These are phyloP conservation scores for Herpotrichia juniperi DNA, from an alignment of 2,329 filamentous ascomycete genomes.

Conservation along the genomic window DNA sequence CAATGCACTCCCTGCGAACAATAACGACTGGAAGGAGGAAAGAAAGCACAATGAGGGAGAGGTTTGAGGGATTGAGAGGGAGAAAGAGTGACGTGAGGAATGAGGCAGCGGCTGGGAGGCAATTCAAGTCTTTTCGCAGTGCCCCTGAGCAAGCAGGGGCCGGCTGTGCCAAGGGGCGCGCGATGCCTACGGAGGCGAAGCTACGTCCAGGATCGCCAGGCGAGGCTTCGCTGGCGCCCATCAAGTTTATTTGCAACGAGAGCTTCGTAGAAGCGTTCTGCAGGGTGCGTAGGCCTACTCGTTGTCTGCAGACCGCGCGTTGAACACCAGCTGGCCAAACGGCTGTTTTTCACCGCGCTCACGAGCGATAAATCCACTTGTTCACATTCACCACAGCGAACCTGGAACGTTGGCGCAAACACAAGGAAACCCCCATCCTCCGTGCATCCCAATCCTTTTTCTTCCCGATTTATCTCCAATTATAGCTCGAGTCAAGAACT, in stretches of 20 bases:
- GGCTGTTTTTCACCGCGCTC: background rate
- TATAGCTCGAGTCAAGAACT: no score
- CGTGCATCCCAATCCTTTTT: no score
- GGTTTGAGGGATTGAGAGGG: slow-evolving; percentile 30
- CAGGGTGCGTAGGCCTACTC: no score
- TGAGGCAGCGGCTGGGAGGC: slow-evolving; percentile 20
- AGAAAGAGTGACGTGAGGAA: slow-evolving; percentile 33
- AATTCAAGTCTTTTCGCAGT: slow-evolving; percentile 9
- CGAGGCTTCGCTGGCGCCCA: slow-evolving; percentile 1
- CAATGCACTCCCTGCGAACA: slow-evolving; percentile 16
- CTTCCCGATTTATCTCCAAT: no score
- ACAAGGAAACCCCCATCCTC: no score
- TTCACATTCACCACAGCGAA: background rate
- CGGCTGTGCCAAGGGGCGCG: background rate
- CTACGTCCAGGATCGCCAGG: slow-evolving; percentile 3
- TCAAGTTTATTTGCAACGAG: background rate
- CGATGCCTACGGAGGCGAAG: slow-evolving; percentile 1
- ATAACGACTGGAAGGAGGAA: slow-evolving; percentile 35
- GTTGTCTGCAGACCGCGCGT: background rate
- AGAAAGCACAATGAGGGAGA: slow-evolving; percentile 25
- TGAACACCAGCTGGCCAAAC: background rate
- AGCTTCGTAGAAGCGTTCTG: no score
- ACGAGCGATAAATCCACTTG: background rate
- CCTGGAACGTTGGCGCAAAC: no score
- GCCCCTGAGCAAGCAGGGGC: slow-evolving; percentile 1